Evolutionary conservation across 1,139 yeast genomes (phyloP).

Genomic region (Geotrichum bryndzae): DNA sequence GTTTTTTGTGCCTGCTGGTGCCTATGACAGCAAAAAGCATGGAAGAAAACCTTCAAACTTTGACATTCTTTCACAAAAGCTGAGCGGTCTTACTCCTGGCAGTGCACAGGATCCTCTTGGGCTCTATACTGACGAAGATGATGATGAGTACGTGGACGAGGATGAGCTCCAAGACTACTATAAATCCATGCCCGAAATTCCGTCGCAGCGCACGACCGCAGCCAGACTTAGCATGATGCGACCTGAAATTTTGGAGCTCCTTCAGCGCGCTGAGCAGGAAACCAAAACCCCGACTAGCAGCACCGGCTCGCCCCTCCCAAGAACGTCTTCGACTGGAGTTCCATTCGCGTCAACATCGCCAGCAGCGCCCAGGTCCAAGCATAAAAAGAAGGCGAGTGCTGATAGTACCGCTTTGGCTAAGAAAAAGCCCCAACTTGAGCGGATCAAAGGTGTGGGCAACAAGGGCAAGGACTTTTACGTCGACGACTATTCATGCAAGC

Average conservation of each 20-base stretch:
- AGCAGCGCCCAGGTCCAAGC: neutral
- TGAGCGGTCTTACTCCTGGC: neutral
- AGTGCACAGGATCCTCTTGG: constrained; percentile 1
- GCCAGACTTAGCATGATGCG: neutral
- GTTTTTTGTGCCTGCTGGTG: neutral
- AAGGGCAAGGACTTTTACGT: constrained; percentile 17
- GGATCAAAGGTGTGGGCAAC: constrained; percentile 5
- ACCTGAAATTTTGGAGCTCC: constrained; percentile 2
- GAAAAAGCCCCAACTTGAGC: neutral
- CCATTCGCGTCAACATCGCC: neutral
- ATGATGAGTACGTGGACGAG: neutral
- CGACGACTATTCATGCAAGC: constrained; percentile 30
- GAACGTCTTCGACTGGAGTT: neutral
- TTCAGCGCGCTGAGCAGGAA: neutral
- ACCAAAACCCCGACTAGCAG: neutral
- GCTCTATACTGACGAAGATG: neutral
- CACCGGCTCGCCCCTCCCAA: neutral
- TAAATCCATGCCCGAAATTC: neutral
- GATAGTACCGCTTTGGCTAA: neutral
- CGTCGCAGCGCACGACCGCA: neutral
- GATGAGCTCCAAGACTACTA: neutral
- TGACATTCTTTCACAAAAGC: neutral
- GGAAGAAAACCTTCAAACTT: neutral
- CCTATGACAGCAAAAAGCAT: neutral
- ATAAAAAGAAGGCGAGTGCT: neutral